phyloP scores from a whole-genome alignment of 2,329 filamentous ascomycete species.

The Calonectria hawksworthii region DNA sequence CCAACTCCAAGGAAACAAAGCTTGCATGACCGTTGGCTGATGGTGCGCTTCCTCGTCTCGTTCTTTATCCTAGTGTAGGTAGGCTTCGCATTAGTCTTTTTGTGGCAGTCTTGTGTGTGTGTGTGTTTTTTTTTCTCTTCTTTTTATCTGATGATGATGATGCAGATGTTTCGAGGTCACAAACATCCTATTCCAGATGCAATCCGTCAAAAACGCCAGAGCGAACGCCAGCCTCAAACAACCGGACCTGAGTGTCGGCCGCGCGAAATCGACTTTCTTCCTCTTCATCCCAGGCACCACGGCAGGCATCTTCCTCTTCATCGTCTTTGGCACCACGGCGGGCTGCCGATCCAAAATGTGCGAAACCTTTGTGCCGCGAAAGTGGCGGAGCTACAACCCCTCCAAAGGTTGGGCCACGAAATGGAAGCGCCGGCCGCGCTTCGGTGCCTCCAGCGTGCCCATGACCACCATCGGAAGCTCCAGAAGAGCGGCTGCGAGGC shows the following conservation, averaged over 20 bases:
- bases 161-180: constrained; percentile 3
- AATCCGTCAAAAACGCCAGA: not conserved
- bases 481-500: too few relatives aligned
- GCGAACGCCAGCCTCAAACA: not conserved
- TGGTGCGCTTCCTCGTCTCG: not conserved
- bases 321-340: not conserved
- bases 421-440: not conserved
- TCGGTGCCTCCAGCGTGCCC: not conserved
- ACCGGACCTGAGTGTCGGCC: not conserved
- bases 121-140: too few relatives aligned
- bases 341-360: not conserved
- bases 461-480: not conserved
- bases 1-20: not conserved
- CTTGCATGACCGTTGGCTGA: constrained; percentile 1
- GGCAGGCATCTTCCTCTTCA: not conserved
- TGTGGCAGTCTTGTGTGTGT: not conserved
- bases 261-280: not conserved
- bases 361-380: not conserved
- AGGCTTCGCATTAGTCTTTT: too few relatives aligned
- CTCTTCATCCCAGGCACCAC: constrained; percentile 1
- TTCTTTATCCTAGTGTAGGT: constrained; percentile 1
- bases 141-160: too few relatives aligned
- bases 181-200: not conserved
- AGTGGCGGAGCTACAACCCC: not conserved
- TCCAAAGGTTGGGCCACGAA: not conserved